A percentile compares a stretch with the other conserved stretches of the same genome.
phyloP scores from a whole-genome alignment of 78 protist genomes.

The Dictyostelium brefeldianum region DNA sequence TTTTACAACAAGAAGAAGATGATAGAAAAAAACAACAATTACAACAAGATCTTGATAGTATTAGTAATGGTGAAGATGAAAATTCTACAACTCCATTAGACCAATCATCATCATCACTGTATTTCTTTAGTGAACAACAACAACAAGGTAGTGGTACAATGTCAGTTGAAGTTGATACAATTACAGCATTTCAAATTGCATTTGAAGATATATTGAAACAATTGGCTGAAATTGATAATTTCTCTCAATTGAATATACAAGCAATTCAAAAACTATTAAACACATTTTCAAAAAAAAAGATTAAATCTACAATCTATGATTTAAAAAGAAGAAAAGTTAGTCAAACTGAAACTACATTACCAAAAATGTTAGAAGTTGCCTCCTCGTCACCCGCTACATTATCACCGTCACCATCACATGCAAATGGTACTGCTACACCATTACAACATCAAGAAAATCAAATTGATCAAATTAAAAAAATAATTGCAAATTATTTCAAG shows the following conservation, averaged over 20 bases:
- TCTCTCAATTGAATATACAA: constrained; percentile 56
- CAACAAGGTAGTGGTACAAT: neutral
- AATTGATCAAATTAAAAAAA: neutral
- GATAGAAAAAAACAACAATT: neutral
- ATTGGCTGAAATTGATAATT: constrained; percentile 60
- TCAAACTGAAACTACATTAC: constrained; percentile 5
- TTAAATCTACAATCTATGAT: constrained; percentile 5
- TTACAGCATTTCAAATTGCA: constrained; percentile 60
- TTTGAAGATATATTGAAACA: constrained; percentile 69
- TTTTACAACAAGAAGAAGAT: neutral
- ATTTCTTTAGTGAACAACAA: neutral
- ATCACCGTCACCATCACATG: neutral
- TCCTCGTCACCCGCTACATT: too few species aligned
- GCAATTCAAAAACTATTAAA: constrained; percentile 59
- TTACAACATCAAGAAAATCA: constrained; percentile 8
- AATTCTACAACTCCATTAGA: constrained; percentile 4
- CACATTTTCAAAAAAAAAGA: constrained; percentile 35
- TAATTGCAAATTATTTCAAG: constrained; percentile 23
- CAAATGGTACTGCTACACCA: neutral
- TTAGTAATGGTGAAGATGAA: neutral
- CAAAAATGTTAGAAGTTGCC: neutral
- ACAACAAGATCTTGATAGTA: neutral
- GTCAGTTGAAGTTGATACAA: constrained; percentile 12
- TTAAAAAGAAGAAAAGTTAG: constrained; percentile 21
- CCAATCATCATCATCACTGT: constrained; percentile 32